Percentiles rank a stretch among this genome's conserved stretches.
These are phyloP conservation scores for Colletotrichum filicis DNA, from an alignment of 2,329 filamentous ascomycete species.

Conservation along the genomic window DNA sequence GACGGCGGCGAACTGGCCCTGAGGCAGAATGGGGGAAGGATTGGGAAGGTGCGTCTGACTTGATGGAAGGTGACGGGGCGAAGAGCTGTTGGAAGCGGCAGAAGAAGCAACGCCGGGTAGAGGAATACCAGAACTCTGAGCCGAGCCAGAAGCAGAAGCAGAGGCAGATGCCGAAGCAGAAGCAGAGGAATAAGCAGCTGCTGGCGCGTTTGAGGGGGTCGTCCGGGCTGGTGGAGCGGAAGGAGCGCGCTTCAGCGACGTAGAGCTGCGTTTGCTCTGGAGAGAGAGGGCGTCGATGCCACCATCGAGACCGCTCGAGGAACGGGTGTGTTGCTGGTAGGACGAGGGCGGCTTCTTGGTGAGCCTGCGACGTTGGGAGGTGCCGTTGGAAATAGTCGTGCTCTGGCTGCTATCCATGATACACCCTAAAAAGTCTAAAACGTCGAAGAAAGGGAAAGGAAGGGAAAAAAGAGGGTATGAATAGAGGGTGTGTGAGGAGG, in stretches of 20 bases:
- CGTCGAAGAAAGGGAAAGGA: slow-evolving; percentile 27
- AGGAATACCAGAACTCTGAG: neutral
- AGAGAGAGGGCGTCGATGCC: slow-evolving; percentile 67
- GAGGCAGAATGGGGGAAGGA: slow-evolving; percentile 57
- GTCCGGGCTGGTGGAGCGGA: slow-evolving; percentile 65
- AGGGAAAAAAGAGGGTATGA: slow-evolving; percentile 29
- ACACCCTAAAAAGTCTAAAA: slow-evolving; percentile 38
- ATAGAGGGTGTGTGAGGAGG: slow-evolving; percentile 36
- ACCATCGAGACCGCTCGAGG: slow-evolving; percentile 63
- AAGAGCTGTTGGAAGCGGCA: slow-evolving; percentile 55
- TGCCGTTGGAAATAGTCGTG: slow-evolving; percentile 53
- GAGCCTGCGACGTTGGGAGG: slow-evolving; percentile 68
- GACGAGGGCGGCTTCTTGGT: slow-evolving; percentile 70
- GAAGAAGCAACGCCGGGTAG: slow-evolving; percentile 1
- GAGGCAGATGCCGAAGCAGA: neutral
- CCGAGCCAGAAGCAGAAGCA: slow-evolving; percentile 38
- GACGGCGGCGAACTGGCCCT: slow-evolving; percentile 54
- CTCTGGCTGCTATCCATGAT: slow-evolving; percentile 60
- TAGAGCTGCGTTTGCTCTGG: slow-evolving; percentile 72
- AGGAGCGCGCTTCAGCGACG: slow-evolving; percentile 69
- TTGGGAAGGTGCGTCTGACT: slow-evolving; percentile 50
- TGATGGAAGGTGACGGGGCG: slow-evolving; percentile 57
- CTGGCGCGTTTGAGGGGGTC: slow-evolving; percentile 53
- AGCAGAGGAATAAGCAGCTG: slow-evolving; percentile 38
- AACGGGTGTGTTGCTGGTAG: slow-evolving; percentile 53